Conservation (phyloP, 2,329 filamentous ascomycete species). For the Endoconidiophora laricicola region DNA sequence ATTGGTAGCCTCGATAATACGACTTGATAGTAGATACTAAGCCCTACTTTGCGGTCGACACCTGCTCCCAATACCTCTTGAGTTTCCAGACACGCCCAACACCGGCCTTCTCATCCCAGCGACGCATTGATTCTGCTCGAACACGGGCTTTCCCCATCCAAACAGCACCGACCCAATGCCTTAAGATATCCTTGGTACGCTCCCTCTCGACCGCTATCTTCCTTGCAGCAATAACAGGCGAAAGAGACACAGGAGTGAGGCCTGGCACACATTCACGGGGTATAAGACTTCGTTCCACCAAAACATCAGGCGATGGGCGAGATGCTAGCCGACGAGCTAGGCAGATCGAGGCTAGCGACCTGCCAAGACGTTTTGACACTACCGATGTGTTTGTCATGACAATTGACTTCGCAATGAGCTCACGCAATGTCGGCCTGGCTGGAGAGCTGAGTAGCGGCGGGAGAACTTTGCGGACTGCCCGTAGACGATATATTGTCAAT, state of each 20-base stretch:
- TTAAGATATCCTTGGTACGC: slow-evolving; percentile 47
- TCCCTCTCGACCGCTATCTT: slow-evolving; percentile 49
- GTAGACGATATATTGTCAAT: slow-evolving; percentile 45
- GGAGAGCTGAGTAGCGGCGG: slow-evolving; percentile 38
- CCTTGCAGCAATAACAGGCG: slow-evolving; percentile 44
- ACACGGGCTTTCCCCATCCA: slow-evolving; percentile 36
- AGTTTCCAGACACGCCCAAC: slow-evolving; percentile 44
- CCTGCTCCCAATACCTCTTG: slow-evolving; percentile 48
- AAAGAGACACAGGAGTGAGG: slow-evolving; percentile 26
- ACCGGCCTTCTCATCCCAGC: slow-evolving; percentile 33
- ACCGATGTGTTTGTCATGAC: slow-evolving; percentile 50
- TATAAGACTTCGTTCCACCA: slow-evolving; percentile 48
- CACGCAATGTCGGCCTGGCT: slow-evolving; percentile 39
- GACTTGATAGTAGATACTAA: too few species aligned
- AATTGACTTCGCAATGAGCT: slow-evolving; percentile 47
- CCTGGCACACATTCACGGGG: slow-evolving; percentile 45
- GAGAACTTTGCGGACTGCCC: slow-evolving; percentile 36
- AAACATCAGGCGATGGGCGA: slow-evolving; percentile 40
- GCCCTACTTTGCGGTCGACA: slow-evolving; percentile 17
- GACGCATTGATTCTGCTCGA: slow-evolving; percentile 29
- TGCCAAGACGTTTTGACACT: slow-evolving; percentile 44
- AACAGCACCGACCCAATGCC: slow-evolving; percentile 46
- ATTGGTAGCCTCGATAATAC: too few species aligned
- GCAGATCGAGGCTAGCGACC: slow-evolving; percentile 48
- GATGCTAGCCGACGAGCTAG: slow-evolving; percentile 43